Evolutionary conservation across 495 filamentous ascomycete genomes (phyloP).

Genomic region (Neurospora africana): DNA sequence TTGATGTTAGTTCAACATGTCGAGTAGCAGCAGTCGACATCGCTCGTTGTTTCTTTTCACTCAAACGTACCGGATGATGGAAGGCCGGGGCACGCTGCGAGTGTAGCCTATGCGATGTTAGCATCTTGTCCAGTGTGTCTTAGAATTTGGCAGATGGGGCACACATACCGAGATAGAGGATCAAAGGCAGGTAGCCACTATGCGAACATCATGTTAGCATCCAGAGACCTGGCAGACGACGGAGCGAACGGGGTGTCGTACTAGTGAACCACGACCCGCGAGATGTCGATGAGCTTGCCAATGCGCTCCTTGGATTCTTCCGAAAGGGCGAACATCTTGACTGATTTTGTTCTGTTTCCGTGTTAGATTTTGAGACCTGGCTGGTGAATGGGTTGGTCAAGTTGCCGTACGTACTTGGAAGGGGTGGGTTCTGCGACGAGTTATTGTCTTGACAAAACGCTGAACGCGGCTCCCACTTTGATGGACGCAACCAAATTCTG

Average conservation of each 20-base stretch:
- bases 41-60: not conserved
- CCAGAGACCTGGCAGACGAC: not conserved
- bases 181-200: constrained; percentile 92
- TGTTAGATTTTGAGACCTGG: not conserved
- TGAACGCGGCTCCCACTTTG: not conserved
- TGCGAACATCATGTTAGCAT: constrained; percentile 25
- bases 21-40: not conserved
- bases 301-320: constrained; percentile 99
- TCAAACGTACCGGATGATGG: constrained; percentile 70
- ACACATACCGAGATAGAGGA: constrained; percentile 87
- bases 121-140: constrained; percentile 8
- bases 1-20: constrained; percentile 1
- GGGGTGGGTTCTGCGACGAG: not conserved
- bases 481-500: not conserved
- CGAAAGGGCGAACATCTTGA: constrained; percentile 75
- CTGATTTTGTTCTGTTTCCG: not conserved
- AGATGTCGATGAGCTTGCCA: constrained; percentile 86
- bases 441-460: not conserved
- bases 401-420: not conserved
- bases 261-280: constrained; percentile 95
- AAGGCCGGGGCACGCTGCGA: constrained; percentile 79
- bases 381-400: not conserved
- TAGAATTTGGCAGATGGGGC: not conserved
- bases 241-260: constrained; percentile 30
- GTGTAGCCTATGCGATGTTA: constrained; percentile 63